Base-by-base conservation (phyloP, 495 filamentous ascomycete species). In the Darksidea phi region DNA sequence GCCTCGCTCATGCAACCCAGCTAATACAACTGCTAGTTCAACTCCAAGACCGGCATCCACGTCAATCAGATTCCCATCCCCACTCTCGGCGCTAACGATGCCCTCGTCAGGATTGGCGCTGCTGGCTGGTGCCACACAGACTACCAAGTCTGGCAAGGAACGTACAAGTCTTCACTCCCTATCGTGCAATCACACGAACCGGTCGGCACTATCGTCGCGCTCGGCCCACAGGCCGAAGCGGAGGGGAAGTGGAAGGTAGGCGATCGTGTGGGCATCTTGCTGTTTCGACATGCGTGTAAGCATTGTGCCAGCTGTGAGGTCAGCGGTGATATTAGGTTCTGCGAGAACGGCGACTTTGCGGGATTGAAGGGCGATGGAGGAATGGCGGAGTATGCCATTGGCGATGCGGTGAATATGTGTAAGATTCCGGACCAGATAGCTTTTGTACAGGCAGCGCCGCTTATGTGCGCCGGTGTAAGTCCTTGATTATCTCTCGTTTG, bases 131-230 rank as follows among this genome's bases (percentile, higher is more conserved):
- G 91, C 79, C 90, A 95, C 77, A 95, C 91, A 28, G 64, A 73
- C 54, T 75, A 89, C 28, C 88, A 93, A 77, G 89, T 89, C 53
- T 80, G 91, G 77, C 89, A 86, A 57, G 90, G 91, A 58, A 88
- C 94, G 75, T 95, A 90, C 88, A 89, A 91, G n/a, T 73, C 95
- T 26, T 72, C 77, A 2, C 80, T 81, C 57, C 88, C 89, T 13
- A 79, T 95, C 15, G 86, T 96, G 36, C 89, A 89, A 65, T 91
- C 91, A n/a, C 91, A 96, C 75, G 91, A 95, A 75, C 91, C 65
- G 49, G 88, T 91, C 32, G 91, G 91, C 66, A 74, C 90, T 34
- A 86, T 96, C 34, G 90, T 93, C 17, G 89, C 89, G 34, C 79
- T 81, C 51, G 91, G 91, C 59, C 72, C 18, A n/a, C n/a, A n/a